Conservation (phyloP, 2,329 filamentous ascomycete genomes). For the Neurospora sp. region DNA sequence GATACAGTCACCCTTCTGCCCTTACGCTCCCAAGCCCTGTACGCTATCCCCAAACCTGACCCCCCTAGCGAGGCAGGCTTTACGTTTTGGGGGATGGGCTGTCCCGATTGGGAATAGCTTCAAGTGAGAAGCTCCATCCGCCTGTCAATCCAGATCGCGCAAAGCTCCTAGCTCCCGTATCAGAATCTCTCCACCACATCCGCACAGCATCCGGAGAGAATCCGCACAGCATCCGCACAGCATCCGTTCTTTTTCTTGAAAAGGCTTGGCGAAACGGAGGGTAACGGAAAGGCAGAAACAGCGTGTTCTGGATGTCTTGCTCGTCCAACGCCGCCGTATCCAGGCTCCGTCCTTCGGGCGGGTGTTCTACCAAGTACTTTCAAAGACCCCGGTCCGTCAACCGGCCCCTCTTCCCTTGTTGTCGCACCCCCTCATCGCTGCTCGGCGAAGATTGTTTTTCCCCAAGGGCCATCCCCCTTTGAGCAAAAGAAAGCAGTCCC, state of each 20-base stretch:
- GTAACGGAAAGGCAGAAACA: neutral
- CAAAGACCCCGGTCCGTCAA: conserved; percentile 9
- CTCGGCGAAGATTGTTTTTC: neutral
- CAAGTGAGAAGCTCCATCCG: neutral
- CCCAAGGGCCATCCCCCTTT: neutral
- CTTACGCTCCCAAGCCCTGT: neutral
- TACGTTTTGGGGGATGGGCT: neutral
- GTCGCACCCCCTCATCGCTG: conserved; percentile 11
- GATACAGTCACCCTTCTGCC: neutral
- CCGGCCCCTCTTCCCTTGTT: conserved; percentile 11
- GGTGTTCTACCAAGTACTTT: conserved; percentile 11
- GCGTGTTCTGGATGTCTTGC: conserved; percentile 1
- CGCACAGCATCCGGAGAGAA: neutral
- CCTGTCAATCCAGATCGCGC: neutral
- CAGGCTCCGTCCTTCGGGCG: conserved; percentile 4
- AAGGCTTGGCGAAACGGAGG: neutral
- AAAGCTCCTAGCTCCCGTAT: neutral
- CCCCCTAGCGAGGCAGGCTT: neutral
- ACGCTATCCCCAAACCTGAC: neutral
- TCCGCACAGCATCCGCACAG: neutral
- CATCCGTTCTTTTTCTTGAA: neutral
- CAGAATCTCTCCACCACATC: neutral
- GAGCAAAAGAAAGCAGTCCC: conserved; percentile 3
- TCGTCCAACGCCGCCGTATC: conserved; percentile 9
- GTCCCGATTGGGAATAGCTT: neutral